A percentile compares a stretch with the other conserved stretches of the same genome.
These are phyloP conservation scores for Amoebophrya sp. DNA, from an alignment of 169 alveolate genomes.

Conservation along the genomic window DNA sequence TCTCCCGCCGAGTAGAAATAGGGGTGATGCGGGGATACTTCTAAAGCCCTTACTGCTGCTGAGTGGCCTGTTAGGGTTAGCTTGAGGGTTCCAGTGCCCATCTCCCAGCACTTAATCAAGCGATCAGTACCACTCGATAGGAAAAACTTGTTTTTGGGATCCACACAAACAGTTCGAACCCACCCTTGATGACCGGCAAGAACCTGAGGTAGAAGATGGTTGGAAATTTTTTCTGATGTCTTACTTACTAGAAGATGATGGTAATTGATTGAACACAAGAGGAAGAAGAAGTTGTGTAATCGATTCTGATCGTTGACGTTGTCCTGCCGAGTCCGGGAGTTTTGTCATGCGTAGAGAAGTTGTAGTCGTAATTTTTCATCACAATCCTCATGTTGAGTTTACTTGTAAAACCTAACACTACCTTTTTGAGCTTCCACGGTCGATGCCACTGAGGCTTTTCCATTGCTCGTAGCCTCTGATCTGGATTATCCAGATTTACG, in stretches of 20 bases:
- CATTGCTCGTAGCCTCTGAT: background rate
- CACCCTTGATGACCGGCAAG: conserved; percentile 97
- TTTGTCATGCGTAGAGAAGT: no score
- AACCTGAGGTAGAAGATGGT: no score
- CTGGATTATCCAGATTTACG: background rate
- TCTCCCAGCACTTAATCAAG: conserved; percentile 94
- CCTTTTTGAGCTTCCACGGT: conserved; percentile 90
- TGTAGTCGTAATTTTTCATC: no score
- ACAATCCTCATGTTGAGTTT: no score
- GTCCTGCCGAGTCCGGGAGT: no score
- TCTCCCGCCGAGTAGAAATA: conserved; percentile 94
- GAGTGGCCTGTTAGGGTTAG: conserved; percentile 94
- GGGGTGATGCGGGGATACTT: conserved; percentile 86
- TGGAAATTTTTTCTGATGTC: no score
- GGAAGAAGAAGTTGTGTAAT: no score
- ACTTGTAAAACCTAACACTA: no score
- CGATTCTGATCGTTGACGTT: no score
- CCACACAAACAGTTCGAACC: conserved; percentile 92
- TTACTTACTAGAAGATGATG: no score
- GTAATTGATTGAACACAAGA: no score
- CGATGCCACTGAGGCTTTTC: conserved; percentile 81
- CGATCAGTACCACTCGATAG: conserved; percentile 93
- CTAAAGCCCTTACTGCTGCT: conserved; percentile 81
- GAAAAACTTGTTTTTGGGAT: conserved; percentile 90
- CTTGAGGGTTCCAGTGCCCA: conserved; percentile 87